Evolutionary conservation across 768 basidiomycete species (phyloP).

Genomic region (Boletus bicolor): DNA sequence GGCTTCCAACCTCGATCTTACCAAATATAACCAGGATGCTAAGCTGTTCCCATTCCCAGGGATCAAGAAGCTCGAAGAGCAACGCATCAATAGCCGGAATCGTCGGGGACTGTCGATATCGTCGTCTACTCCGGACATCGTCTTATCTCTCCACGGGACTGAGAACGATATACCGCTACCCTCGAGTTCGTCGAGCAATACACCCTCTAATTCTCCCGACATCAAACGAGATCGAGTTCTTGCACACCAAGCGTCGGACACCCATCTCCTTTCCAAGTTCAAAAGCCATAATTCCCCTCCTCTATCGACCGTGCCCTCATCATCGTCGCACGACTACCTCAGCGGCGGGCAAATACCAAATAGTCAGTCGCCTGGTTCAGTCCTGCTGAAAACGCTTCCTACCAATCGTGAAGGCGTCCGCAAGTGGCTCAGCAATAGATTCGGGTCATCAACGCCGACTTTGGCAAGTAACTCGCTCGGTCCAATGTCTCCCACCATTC

Average conservation of each 20-base stretch:
- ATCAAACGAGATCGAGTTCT: constrained; percentile 56
- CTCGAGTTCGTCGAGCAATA: constrained; percentile 49
- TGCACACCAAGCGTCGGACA: constrained; percentile 69
- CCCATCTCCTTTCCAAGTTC: constrained; percentile 56
- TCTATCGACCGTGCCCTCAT: constrained; percentile 42
- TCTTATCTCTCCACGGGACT: constrained; percentile 41
- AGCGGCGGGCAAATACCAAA: constrained; percentile 28
- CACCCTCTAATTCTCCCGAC: constrained; percentile 49
- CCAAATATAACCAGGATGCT: constrained; percentile 60
- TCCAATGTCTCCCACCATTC: constrained; percentile 32
- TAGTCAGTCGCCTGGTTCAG: constrained; percentile 35
- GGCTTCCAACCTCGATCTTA: constrained; percentile 64
- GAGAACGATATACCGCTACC: constrained; percentile 44
- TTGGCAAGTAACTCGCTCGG: constrained; percentile 36
- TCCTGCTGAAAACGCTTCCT: constrained; percentile 49
- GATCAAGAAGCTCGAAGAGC: constrained; percentile 73
- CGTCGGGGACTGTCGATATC: constrained; percentile 50
- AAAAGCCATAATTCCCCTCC: constrained; percentile 39
- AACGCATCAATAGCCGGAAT: constrained; percentile 51
- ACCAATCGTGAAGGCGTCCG: constrained; percentile 76
- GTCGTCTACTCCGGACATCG: constrained; percentile 48
- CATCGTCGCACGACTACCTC: constrained; percentile 53
- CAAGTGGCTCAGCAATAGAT: constrained; percentile 71
- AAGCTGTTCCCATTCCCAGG: constrained; percentile 93
- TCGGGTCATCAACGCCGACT: constrained; percentile 43